Percentiles rank a stretch among this genome's conserved stretches.
phyloP scores from a whole-genome alignment of 2,329 filamentous ascomycete genomes.

The Tolypocladium capitatum region DNA sequence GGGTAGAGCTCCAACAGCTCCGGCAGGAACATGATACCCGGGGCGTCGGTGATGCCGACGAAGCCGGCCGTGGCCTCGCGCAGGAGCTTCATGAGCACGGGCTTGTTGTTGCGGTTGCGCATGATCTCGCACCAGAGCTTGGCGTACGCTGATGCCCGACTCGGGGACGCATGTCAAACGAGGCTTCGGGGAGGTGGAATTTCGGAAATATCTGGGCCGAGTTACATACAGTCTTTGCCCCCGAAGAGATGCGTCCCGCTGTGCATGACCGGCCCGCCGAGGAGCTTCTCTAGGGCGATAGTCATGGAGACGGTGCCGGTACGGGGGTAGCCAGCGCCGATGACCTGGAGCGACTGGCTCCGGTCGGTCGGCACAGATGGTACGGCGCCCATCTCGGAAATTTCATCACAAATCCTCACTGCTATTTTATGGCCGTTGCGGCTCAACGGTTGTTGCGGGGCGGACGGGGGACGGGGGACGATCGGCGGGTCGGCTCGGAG shows the following conservation, averaged over 20 bases:
- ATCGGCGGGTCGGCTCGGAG: not conserved
- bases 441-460: not conserved
- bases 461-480: not conserved
- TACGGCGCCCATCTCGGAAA: constrained; percentile 12
- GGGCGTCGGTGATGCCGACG: constrained; percentile 31
- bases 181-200: not conserved
- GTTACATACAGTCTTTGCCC: constrained; percentile 18
- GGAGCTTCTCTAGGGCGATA: constrained; percentile 30
- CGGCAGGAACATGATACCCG: constrained; percentile 25
- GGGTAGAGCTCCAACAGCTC: constrained; percentile 35
- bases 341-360: constrained; percentile 23
- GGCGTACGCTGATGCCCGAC: constrained; percentile 5
- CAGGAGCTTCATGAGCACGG: constrained; percentile 16
- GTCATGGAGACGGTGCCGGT: constrained; percentile 27
- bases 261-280: constrained; percentile 35
- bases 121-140: constrained; percentile 5
- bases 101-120: constrained; percentile 8
- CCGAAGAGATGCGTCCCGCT: constrained; percentile 27
- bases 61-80: constrained; percentile 26
- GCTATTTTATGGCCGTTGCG: not conserved
- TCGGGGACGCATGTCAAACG: not conserved
- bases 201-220: not conserved
- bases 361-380: constrained; percentile 19
- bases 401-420: not conserved
- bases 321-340: constrained; percentile 28